phyloP scores from a whole-genome alignment of 2,329 filamentous ascomycete genomes.

The Cladosporium sp. region DNA sequence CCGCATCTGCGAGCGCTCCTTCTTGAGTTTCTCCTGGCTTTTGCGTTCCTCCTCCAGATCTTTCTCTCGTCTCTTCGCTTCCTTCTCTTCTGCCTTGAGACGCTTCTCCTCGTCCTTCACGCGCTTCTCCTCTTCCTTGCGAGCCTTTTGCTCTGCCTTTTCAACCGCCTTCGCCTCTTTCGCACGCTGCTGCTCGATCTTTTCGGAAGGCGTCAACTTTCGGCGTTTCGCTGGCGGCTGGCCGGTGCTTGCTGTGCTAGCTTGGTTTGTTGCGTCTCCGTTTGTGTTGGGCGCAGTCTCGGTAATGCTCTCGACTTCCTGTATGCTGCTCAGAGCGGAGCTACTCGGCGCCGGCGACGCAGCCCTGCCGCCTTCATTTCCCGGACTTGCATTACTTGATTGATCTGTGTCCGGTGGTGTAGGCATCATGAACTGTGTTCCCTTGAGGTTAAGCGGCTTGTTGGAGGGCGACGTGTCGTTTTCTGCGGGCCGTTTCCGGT shows the following conservation, averaged over 20 bases:
- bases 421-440: conserved; percentile 30
- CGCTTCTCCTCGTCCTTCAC: conserved; percentile 23
- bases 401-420: conserved; percentile 29
- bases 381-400: conserved; percentile 26
- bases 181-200: conserved; percentile 35
- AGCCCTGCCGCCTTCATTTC: conserved; percentile 14
- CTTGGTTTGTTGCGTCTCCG: conserved; percentile 2
- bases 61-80: conserved; percentile 38
- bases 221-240: conserved; percentile 36
- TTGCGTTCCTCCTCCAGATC: conserved; percentile 26
- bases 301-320: conserved; percentile 16
- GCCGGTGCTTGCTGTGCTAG: conserved; percentile 9
- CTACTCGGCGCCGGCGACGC: conserved; percentile 29
- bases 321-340: conserved; percentile 28
- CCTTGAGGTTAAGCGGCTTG: conserved; percentile 29
- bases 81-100: conserved; percentile 34
- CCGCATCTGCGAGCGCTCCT: conserved; percentile 28
- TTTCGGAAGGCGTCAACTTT: conserved; percentile 31
- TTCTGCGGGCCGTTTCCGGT: conserved; percentile 22
- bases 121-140: conserved; percentile 29
- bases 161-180: conserved; percentile 37
- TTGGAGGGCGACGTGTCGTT: conserved; percentile 20
- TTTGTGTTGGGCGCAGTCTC: conserved; percentile 11
- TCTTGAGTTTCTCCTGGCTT: conserved; percentile 27
- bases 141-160: conserved; percentile 34